Conservation (phyloP, 2,329 filamentous ascomycete species). For the Trichophyton mentagrophytes region DNA sequence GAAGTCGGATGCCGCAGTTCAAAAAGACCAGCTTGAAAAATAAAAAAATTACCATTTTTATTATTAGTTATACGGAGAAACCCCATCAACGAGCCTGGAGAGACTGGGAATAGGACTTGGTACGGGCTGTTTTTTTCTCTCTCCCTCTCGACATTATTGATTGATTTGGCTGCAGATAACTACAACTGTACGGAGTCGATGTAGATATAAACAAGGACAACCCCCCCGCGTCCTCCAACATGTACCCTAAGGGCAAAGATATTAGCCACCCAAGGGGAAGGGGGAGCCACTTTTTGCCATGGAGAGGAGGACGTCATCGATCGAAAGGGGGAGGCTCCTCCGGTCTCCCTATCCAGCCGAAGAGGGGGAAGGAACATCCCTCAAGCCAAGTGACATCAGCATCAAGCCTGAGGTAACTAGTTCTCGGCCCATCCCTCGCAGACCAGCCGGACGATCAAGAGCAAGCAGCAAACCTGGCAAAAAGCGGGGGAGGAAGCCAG, state of each 20-base stretch:
- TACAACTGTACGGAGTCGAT: too few species aligned
- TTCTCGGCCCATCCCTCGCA: background rate
- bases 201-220: too few species aligned
- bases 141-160: too few species aligned
- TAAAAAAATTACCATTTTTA: background rate
- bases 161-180: too few species aligned
- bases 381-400: background rate
- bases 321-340: background rate
- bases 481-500: slow-evolving; percentile 1
- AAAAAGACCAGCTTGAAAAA: background rate
- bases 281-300: background rate
- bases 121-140: too few species aligned
- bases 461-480: background rate
- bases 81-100: too few species aligned
- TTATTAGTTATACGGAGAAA: background rate
- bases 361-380: background rate
- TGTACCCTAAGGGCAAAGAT: too few species aligned
- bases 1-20: background rate
- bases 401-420: background rate
- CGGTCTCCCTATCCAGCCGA: background rate
- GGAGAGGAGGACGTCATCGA: background rate
- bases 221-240: too few species aligned
- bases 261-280: background rate
- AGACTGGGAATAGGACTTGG: too few species aligned
- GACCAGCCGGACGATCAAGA: background rate